phyloP scores from a whole-genome alignment of 106 monocot species.

The Phalaenopsis aphrodite region DNA sequence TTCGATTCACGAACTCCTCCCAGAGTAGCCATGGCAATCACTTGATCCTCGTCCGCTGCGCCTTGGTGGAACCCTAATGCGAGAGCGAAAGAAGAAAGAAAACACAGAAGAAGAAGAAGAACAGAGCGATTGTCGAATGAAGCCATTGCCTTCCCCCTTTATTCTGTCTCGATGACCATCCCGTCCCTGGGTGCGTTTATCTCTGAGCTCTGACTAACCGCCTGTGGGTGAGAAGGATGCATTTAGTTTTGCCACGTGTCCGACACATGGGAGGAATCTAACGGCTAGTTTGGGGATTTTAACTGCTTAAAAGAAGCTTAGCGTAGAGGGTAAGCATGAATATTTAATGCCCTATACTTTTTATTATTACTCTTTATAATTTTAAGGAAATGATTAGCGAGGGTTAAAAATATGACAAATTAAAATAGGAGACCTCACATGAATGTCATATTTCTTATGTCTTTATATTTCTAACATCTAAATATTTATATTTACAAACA shows the following conservation, averaged over 20 bases:
- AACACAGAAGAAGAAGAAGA: neutral
- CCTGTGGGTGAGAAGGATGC: neutral
- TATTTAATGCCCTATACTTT: too few species aligned
- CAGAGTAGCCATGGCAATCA: slow-evolving; percentile 12
- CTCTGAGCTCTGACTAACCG: neutral
- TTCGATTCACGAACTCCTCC: slow-evolving; percentile 22
- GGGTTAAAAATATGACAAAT: too few species aligned
- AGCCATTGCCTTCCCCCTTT: neutral
- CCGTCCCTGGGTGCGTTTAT: neutral
- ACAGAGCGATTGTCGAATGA: neutral
- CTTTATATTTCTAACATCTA: too few species aligned
- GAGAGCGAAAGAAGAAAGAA: neutral
- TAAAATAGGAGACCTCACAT: too few species aligned
- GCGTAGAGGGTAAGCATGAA: too few species aligned
- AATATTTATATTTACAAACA: too few species aligned
- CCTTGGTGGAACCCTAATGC: neutral
- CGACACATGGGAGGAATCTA: neutral
- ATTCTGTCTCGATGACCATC: neutral
- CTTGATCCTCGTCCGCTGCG: slow-evolving; percentile 5
- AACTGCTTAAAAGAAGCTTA: too few species aligned
- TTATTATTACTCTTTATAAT: too few species aligned
- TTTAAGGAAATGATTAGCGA: too few species aligned
- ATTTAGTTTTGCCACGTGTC: neutral
- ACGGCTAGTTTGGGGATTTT: neutral
- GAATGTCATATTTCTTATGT: too few species aligned